Evolutionary conservation across 208 protist species (phyloP).

Genomic region (Phytomonas francai): DNA sequence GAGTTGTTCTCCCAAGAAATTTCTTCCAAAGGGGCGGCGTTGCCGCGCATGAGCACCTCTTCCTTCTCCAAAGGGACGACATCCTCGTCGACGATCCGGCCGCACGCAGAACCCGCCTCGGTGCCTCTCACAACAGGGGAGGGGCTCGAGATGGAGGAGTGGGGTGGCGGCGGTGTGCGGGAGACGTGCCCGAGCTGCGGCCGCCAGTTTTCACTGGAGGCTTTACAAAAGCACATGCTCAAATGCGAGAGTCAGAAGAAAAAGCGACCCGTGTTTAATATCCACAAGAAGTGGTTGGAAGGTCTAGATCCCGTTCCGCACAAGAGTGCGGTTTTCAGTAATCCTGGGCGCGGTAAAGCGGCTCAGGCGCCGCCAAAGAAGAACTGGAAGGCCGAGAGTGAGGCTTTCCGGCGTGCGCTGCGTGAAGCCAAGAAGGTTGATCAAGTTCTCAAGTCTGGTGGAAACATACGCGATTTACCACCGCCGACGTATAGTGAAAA

Average conservation of each 20-base stretch:
- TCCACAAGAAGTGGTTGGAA: slow-evolving; percentile 40
- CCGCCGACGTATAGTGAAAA: slow-evolving; percentile 85
- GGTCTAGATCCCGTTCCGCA: slow-evolving; percentile 22
- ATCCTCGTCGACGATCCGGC: background rate
- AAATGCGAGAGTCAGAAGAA: slow-evolving; percentile 52
- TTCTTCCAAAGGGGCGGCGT: background rate
- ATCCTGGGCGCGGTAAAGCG: slow-evolving; percentile 10
- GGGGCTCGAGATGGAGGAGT: too few species aligned
- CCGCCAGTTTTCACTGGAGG: slow-evolving; percentile 62
- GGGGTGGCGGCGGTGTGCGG: slow-evolving; percentile 13
- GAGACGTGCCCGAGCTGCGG: slow-evolving; percentile 67
- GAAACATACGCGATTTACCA: slow-evolving; percentile 62
- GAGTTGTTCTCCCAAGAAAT: background rate
- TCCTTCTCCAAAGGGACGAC: background rate
- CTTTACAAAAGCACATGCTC: slow-evolving; percentile 56
- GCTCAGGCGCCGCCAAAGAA: slow-evolving; percentile 30
- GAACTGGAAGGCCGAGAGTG: slow-evolving; percentile 80
- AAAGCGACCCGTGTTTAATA: slow-evolving; percentile 65
- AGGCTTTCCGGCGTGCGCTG: slow-evolving; percentile 70
- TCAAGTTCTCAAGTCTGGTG: slow-evolving; percentile 67
- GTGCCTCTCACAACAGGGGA: too few species aligned
- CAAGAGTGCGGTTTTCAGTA: slow-evolving; percentile 5
- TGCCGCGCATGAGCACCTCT: background rate
- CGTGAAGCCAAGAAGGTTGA: slow-evolving; percentile 70
- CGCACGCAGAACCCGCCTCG: background rate